Evolutionary conservation across 2,329 filamentous ascomycete genomes (phyloP), one percentile per base, ranked within the genome.

Genomic region (Ophiostoma triangulosporum): DNA sequence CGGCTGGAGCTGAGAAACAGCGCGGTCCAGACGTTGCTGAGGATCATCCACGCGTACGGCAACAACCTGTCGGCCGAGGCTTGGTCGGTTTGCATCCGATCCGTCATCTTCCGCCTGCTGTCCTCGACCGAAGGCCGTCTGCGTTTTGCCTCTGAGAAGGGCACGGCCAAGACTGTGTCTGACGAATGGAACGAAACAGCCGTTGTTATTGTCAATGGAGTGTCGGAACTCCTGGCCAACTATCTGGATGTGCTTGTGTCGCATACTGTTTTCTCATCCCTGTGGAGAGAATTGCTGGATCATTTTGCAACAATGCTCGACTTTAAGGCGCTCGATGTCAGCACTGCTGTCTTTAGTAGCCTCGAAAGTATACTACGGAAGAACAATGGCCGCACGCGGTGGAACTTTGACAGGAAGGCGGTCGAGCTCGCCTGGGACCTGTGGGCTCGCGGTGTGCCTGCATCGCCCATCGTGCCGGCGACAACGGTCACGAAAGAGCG

Each of bases 31-130:
- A 96, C 91, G 0, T 71, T 97, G 3, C 76, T 96, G 54, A 80
- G 89, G 46, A 95, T 97, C 20, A 89, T 97, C 58, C 89, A 95
- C 64, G 89, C 88, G 1, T 94, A 94, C 58, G 88, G 88, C 11
- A 85, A 90, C 59, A 83, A 85, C 52, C 73, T 96, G 4, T 83
- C 78, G 38, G 75, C 87, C 0, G 80, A 85, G 62, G 83, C 86
- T 0, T 97, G 89, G 90, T 83, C 84, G 48, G 75, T 91, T 27
- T 93, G 89, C 60, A 77, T 95, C 53, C 83, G 86, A 56, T 81
- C 79, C 6, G 85, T 96, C 6, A 75, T 95, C 2, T 90, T 95
- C 66, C 80, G 79, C 56, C 80, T 95, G 59, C 68, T 94, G 3
- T 75, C 81, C 4, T 82, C 80, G 0, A 82, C 90, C n/a, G 78